These are phyloP conservation scores for Gelatoporia subvermispora DNA, from an alignment of 768 basidiomycete species.

Conservation along the genomic window DNA sequence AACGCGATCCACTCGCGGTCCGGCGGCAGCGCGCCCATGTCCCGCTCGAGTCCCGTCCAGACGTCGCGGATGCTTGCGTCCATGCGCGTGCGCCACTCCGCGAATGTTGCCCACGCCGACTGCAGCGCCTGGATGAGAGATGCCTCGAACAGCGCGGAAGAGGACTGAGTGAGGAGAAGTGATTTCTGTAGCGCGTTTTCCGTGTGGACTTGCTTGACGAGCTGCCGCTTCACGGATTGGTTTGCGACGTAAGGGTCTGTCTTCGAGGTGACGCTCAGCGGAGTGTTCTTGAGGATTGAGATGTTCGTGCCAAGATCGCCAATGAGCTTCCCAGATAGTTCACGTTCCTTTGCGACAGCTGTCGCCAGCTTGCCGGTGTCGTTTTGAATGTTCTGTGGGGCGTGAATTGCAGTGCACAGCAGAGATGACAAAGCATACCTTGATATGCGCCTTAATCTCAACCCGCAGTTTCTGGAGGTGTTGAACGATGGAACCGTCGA, in stretches of 20 bases:
- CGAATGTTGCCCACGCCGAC: slow-evolving; percentile 95
- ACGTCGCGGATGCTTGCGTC: slow-evolving; percentile 66
- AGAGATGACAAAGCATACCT: slow-evolving; percentile 41
- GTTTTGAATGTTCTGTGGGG: slow-evolving; percentile 81
- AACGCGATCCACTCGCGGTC: slow-evolving; percentile 97
- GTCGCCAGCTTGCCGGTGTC: slow-evolving; percentile 92
- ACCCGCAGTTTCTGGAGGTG: slow-evolving; percentile 91
- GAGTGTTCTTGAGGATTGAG: slow-evolving; percentile 92
- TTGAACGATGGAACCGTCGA: slow-evolving; percentile 96
- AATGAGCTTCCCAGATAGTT: slow-evolving; percentile 78
- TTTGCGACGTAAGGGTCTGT: slow-evolving; percentile 84
- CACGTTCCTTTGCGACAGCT: slow-evolving; percentile 88
- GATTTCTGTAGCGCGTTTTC: slow-evolving; percentile 98
- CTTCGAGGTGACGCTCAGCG: slow-evolving; percentile 74
- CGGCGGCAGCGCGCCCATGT: slow-evolving; percentile 76
- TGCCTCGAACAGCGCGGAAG: slow-evolving; percentile 94
- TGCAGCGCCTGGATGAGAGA: slow-evolving; percentile 94
- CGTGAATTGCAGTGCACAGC: background rate
- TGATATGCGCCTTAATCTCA: slow-evolving; percentile 98
- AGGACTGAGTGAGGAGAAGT: slow-evolving; percentile 97
- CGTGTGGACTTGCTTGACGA: slow-evolving; percentile 90
- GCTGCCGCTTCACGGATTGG: slow-evolving; percentile 67
- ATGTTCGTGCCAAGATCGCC: slow-evolving; percentile 84
- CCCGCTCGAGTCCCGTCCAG: slow-evolving; percentile 62
- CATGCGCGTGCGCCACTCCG: slow-evolving; percentile 90